Conservation (phyloP, 495 filamentous ascomycete species). For the Tuber borchii region DNA sequence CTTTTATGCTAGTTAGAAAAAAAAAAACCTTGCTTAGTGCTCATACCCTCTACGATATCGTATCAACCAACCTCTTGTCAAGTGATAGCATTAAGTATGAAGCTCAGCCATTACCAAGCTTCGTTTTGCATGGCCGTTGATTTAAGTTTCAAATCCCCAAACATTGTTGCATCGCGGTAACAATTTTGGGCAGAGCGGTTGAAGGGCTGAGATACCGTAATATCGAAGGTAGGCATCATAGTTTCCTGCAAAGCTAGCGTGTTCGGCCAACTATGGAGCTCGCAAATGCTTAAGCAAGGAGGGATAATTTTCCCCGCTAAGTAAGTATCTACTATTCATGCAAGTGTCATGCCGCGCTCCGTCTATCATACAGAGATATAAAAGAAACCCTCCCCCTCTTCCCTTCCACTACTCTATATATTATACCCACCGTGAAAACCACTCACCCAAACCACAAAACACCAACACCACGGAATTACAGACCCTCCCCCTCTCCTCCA, state of each 20-base stretch:
- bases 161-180: not conserved
- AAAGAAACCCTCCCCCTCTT: not conserved
- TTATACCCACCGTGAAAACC: not conserved
- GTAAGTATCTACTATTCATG: not conserved
- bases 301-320: not conserved
- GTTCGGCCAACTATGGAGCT: not conserved
- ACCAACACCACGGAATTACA: slow-evolving; percentile 13
- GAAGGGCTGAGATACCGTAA: not conserved
- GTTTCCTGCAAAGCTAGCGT: not conserved
- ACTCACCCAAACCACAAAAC: slow-evolving; percentile 2
- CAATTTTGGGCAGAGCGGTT: not conserved
- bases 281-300: not conserved
- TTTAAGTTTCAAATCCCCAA: not conserved
- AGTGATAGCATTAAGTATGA: not conserved
- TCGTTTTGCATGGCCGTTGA: not conserved
- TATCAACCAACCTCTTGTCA: not conserved
- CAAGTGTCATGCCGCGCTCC: not conserved
- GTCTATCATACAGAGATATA: not conserved
- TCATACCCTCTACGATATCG: not conserved
- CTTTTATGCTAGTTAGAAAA: not conserved
- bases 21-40: not conserved
- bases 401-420: not conserved
- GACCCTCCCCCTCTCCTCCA: slow-evolving; percentile 7
- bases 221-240: not conserved
- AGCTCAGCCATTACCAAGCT: not conserved